Conservation (phyloP, 2,329 filamentous ascomycete genomes). For the Hymenoscyphus occultus region DNA sequence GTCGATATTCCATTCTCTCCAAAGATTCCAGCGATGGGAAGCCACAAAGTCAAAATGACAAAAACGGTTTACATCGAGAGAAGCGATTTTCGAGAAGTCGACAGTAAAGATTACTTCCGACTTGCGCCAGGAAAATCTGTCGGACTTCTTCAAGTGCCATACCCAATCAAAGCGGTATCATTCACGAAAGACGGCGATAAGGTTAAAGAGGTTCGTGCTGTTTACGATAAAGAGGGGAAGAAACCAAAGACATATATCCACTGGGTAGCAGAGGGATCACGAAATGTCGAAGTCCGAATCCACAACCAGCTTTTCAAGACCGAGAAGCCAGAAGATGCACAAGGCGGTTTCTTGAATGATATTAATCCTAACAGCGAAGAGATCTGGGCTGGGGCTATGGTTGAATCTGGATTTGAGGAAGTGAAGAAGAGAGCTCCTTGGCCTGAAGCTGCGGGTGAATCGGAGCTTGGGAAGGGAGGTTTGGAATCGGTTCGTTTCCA, state of each 20-base stretch:
- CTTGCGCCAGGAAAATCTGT: conserved; percentile 72
- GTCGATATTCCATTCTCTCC: conserved; percentile 76
- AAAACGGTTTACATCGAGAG: conserved; percentile 82
- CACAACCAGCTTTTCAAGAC: conserved; percentile 85
- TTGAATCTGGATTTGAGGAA: conserved; percentile 82
- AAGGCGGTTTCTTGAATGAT: conserved; percentile 78
- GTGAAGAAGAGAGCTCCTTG: conserved; percentile 71
- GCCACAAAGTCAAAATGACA: conserved; percentile 62
- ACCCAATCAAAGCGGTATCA: conserved; percentile 64
- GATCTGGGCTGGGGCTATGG: conserved; percentile 72
- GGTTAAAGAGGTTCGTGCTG: conserved; percentile 64
- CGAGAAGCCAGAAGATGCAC: conserved; percentile 73
- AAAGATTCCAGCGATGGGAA: conserved; percentile 69
- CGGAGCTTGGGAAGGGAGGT: conserved; percentile 56
- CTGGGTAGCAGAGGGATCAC: conserved; percentile 74
- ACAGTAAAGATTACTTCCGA: conserved; percentile 73
- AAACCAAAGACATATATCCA: conserved; percentile 83
- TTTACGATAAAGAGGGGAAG: conserved; percentile 67
- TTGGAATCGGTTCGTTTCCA: conserved; percentile 84
- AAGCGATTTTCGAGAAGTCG: conserved; percentile 71
- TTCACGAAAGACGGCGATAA: conserved; percentile 65
- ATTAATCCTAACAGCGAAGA: conserved; percentile 82
- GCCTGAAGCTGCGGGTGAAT: conserved; percentile 71
- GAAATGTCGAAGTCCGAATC: conserved; percentile 71
- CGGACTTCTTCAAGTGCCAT: conserved; percentile 68